Percentiles rank a stretch among this genome's conserved stretches.
Conservation (phyloP, 371 early-diverging fungal genomes). For the Smittium culicis region DNA sequence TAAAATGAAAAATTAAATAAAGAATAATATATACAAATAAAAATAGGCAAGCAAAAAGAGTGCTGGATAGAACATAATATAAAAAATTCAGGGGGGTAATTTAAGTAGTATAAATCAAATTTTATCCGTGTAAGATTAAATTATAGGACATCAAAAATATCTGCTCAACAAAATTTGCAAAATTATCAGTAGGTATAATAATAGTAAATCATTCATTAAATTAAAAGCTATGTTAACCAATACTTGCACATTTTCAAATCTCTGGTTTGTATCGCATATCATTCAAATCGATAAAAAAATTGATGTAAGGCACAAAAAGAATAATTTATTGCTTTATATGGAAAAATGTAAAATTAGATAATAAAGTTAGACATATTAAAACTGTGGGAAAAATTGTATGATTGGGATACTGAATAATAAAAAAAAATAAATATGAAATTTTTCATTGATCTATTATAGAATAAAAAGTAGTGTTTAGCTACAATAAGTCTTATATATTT, state of each 20-base stretch:
- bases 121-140: neutral
- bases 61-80: neutral
- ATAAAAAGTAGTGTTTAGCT: neutral
- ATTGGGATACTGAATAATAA: neutral
- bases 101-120: neutral
- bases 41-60: too few relatives aligned
- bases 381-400: neutral
- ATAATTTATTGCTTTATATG: neutral
- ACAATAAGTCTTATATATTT: neutral
- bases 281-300: neutral
- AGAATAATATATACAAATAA: conserved; percentile 1
- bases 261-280: neutral
- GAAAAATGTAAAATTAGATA: neutral
- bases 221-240: neutral
- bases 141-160: neutral
- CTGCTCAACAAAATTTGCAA: neutral
- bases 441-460: neutral
- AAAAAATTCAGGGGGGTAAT: neutral
- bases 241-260: neutral
- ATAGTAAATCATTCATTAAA: neutral
- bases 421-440: neutral
- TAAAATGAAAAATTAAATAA: conserved; percentile 11
- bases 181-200: neutral
- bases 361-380: neutral
- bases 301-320: neutral